Percentiles rank a stretch among this genome's conserved stretches.
Conservation (phyloP, 305 asterid species). For the Galium porrigens region DNA sequence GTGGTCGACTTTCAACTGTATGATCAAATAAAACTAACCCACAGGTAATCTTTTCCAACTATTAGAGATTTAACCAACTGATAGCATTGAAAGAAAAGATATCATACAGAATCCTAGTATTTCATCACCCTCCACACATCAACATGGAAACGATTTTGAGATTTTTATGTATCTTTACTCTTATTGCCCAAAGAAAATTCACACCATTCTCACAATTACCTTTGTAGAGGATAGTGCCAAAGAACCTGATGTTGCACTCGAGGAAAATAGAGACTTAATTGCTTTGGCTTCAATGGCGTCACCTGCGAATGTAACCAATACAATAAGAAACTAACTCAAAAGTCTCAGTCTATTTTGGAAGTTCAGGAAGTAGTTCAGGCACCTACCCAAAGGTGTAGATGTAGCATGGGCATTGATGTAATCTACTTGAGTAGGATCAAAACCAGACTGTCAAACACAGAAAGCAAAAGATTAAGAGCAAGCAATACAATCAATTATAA, state of each 20-base stretch:
- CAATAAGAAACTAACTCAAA: constrained; percentile 4
- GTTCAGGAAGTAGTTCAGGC: constrained; percentile 10
- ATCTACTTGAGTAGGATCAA: constrained; percentile 65
- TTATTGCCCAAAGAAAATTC: not conserved
- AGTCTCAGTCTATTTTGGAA: constrained; percentile 3
- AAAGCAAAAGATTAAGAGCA: constrained; percentile 9
- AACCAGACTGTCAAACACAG: constrained; percentile 60
- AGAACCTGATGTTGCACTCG: constrained; percentile 54
- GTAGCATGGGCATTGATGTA: constrained; percentile 95
- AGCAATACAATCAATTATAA: not conserved
- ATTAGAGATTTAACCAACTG: too few species aligned
- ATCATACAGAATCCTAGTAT: not conserved
- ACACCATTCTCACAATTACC: constrained; percentile 26
- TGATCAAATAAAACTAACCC: not conserved
- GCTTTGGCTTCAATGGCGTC: constrained; percentile 86
- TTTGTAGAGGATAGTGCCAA: constrained; percentile 82
- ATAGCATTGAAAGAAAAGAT: not conserved
- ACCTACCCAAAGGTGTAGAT: constrained; percentile 83
- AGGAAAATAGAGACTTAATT: constrained; percentile 46
- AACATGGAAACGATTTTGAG: not conserved
- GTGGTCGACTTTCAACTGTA: not conserved
- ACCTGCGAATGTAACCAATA: constrained; percentile 31
- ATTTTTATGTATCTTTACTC: not conserved
- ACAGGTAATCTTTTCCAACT: not conserved
- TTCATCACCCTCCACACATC: not conserved